These are phyloP conservation scores for Fusarium sp. DNA, from an alignment of 2,329 filamentous ascomycete genomes.

Conservation along the genomic window DNA sequence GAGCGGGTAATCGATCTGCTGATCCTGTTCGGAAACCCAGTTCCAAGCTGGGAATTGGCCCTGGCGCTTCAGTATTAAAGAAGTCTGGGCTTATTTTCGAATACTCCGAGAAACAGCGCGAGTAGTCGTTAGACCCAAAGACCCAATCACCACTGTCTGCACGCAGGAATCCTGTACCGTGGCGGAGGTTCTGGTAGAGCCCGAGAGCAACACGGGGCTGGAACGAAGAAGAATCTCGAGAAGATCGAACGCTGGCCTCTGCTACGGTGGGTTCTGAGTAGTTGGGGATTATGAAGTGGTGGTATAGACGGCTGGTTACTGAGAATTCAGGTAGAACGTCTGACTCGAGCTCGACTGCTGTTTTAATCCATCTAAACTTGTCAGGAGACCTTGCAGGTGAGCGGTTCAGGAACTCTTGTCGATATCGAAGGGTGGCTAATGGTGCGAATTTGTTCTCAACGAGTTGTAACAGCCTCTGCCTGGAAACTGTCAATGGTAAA, in stretches of 20 bases:
- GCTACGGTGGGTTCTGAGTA: constrained; percentile 51
- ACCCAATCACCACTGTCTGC: constrained; percentile 60
- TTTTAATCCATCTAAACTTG: constrained; percentile 44
- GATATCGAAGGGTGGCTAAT: constrained; percentile 53
- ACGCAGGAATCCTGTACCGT: constrained; percentile 55
- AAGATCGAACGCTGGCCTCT: constrained; percentile 52
- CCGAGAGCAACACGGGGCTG: constrained; percentile 51
- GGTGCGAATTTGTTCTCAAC: constrained; percentile 56
- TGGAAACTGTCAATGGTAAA: constrained; percentile 53
- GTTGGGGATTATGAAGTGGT: constrained; percentile 49
- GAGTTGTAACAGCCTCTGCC: constrained; percentile 54
- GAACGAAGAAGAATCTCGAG: constrained; percentile 34
- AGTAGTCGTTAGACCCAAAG: constrained; percentile 46
- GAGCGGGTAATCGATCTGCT: constrained; percentile 17
- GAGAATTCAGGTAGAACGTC: constrained; percentile 56
- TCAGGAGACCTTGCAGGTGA: constrained; percentile 24
- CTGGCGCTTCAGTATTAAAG: constrained; percentile 49
- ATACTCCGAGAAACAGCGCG: constrained; percentile 52
- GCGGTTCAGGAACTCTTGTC: constrained; percentile 55
- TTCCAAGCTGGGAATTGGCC: constrained; percentile 56
- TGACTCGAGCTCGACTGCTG: constrained; percentile 41
- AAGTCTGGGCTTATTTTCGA: constrained; percentile 49
- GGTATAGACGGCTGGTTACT: constrained; percentile 54
- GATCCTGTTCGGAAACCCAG: constrained; percentile 55
- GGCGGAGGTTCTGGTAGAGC: constrained; percentile 51